phyloP scores from a whole-genome alignment of 2,329 filamentous ascomycete genomes.

The Lasiodiplodia hormozganensis region DNA sequence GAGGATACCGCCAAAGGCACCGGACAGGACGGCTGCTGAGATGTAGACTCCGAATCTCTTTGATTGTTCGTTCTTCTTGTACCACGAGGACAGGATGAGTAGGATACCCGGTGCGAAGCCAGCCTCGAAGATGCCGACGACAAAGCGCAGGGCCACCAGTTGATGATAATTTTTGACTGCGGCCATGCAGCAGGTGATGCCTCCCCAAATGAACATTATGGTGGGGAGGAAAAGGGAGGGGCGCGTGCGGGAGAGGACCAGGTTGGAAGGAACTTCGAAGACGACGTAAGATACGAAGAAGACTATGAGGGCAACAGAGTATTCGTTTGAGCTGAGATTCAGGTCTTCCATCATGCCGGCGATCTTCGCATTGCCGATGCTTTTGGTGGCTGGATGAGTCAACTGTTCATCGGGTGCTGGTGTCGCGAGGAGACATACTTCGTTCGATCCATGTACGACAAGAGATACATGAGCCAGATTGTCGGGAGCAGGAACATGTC shows the following conservation, averaged over 20 bases:
- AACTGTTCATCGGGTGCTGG: not conserved
- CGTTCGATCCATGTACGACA: slow-evolving; percentile 56
- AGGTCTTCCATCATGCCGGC: slow-evolving; percentile 59
- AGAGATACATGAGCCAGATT: slow-evolving; percentile 59
- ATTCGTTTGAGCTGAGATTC: slow-evolving; percentile 55
- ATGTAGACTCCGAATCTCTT: slow-evolving; percentile 65
- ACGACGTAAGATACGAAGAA: slow-evolving; percentile 63
- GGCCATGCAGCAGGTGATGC: slow-evolving; percentile 59
- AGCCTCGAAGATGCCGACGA: slow-evolving; percentile 63
- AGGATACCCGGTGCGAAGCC: slow-evolving; percentile 64
- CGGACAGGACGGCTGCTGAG: slow-evolving; percentile 63
- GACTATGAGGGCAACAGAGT: slow-evolving; percentile 59
- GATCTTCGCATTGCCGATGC: slow-evolving; percentile 60
- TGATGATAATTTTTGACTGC: slow-evolving; percentile 55
- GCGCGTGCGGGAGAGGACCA: slow-evolving; percentile 57
- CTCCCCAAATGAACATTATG: slow-evolving; percentile 63
- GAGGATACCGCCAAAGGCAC: slow-evolving; percentile 61
- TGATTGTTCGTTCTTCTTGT: slow-evolving; percentile 63
- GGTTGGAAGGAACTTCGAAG: slow-evolving; percentile 62
- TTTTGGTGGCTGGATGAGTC: slow-evolving; percentile 32
- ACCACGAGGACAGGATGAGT: slow-evolving; percentile 65
- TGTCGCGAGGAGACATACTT: slow-evolving; percentile 36
- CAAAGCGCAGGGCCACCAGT: slow-evolving; percentile 60
- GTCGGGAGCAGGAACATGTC: slow-evolving; percentile 55
- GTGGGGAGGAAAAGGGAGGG: slow-evolving; percentile 58